Percentiles rank a stretch among this genome's conserved stretches.
These are phyloP conservation scores for Fusarium sublunatum DNA, from an alignment of 2,329 filamentous ascomycete species.

Conservation along the genomic window DNA sequence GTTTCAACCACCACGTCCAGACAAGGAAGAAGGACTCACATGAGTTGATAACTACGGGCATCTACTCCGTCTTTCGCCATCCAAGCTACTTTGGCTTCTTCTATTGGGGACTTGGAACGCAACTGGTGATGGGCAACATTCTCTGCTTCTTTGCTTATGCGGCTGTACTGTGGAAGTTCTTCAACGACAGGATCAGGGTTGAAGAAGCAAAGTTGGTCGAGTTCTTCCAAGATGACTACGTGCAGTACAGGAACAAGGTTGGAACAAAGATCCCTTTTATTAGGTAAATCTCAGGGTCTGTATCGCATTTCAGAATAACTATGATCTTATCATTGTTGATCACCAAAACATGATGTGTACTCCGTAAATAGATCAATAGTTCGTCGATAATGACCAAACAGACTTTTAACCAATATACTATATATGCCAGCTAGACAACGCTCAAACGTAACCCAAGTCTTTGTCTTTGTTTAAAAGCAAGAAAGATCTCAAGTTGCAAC, in stretches of 20 bases:
- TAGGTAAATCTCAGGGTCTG: slow-evolving; percentile 25
- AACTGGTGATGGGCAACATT: slow-evolving; percentile 87
- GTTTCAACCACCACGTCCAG: slow-evolving; percentile 92
- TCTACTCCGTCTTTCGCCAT: slow-evolving; percentile 83
- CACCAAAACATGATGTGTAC: background rate
- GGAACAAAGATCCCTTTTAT: slow-evolving; percentile 82
- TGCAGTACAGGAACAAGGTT: slow-evolving; percentile 76
- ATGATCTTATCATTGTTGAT: background rate
- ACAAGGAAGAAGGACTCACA: slow-evolving; percentile 75
- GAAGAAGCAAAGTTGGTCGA: slow-evolving; percentile 82
- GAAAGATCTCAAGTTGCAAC: slow-evolving; percentile 11
- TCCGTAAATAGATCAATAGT: slow-evolving; percentile 2
- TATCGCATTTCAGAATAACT: background rate
- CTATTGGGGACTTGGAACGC: slow-evolving; percentile 97
- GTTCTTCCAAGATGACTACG: slow-evolving; percentile 89
- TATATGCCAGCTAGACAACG: slow-evolving; percentile 5
- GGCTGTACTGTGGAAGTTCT: slow-evolving; percentile 86
- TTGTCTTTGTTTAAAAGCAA: background rate
- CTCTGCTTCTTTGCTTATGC: slow-evolving; percentile 81
- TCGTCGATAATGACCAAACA: slow-evolving; percentile 12
- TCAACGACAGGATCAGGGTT: slow-evolving; percentile 75
- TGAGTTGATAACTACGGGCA: slow-evolving; percentile 81
- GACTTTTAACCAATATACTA: slow-evolving; percentile 9
- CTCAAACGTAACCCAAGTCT: slow-evolving; percentile 3
- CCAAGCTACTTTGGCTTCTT: slow-evolving; percentile 98